Percentiles rank a stretch among this genome's conserved stretches.
phyloP scores from a whole-genome alignment of 768 basidiomycete species.

The Daedaleopsis sinensis region DNA sequence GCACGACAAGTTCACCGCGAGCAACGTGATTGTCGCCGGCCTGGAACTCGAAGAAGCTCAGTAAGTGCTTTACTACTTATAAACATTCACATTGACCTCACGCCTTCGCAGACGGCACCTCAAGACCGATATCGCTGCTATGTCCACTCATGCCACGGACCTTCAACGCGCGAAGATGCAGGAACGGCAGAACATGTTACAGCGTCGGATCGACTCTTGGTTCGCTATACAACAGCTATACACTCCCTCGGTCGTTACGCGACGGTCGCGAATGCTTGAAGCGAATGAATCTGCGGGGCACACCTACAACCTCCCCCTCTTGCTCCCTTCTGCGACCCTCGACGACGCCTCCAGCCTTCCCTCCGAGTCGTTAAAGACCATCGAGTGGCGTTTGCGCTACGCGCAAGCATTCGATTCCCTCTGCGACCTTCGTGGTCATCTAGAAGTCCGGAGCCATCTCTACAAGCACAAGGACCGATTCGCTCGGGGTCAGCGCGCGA shows the following conservation, averaged over 20 bases:
- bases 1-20: slow-evolving; percentile 22
- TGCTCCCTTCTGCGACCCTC: slow-evolving; percentile 6
- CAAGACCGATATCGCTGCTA: not conserved
- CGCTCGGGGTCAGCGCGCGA: slow-evolving; percentile 1
- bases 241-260: not conserved
- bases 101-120: not conserved
- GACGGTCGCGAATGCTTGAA: not conserved
- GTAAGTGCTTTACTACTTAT: slow-evolving; percentile 24
- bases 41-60: slow-evolving; percentile 39
- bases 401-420: slow-evolving; percentile 7
- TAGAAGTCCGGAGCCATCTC: slow-evolving; percentile 3
- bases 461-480: slow-evolving; percentile 6
- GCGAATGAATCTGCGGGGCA: not conserved
- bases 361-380: not conserved
- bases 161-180: not conserved
- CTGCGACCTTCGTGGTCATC: slow-evolving; percentile 4
- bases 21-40: slow-evolving; percentile 31
- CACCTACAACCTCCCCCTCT: slow-evolving; percentile 2
- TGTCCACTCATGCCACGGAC: not conserved
- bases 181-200: not conserved
- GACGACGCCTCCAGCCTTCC: not conserved
- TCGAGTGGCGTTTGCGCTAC: slow-evolving; percentile 5
- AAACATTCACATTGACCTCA: not conserved
- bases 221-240: not conserved
- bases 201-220: not conserved